These are phyloP conservation scores for Chaetomium globosum DNA, from an alignment of 2,329 filamentous ascomycete genomes.

Conservation along the genomic window DNA sequence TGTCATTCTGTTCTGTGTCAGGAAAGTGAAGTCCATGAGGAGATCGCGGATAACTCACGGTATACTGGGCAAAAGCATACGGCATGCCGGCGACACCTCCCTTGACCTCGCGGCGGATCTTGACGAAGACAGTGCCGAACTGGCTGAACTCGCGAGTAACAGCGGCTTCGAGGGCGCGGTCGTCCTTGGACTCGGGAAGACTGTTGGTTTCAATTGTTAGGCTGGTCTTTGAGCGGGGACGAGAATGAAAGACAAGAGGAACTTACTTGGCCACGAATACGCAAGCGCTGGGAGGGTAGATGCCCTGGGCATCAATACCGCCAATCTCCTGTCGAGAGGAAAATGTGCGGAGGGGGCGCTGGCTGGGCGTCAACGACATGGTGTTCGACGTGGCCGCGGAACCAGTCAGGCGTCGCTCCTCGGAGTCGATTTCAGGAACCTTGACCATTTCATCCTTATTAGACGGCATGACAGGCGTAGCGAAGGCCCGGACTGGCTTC, in stretches of 20 bases:
- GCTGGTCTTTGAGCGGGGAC: background rate
- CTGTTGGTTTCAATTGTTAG: constrained; percentile 42
- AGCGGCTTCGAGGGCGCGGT: constrained; percentile 55
- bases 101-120: constrained; percentile 62
- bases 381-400: constrained; percentile 18
- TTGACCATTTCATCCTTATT: background rate
- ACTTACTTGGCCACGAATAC: constrained; percentile 69
- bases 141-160: constrained; percentile 56
- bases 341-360: constrained; percentile 33
- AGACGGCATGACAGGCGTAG: background rate
- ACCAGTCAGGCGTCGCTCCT: constrained; percentile 18
- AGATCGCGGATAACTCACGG: constrained; percentile 47
- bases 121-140: constrained; percentile 62
- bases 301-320: constrained; percentile 53
- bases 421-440: background rate
- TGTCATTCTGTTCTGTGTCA: constrained; percentile 46
- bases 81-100: constrained; percentile 61
- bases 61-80: constrained; percentile 66
- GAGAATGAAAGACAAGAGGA: background rate
- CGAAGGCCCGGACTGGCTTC: constrained; percentile 1
- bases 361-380: constrained; percentile 17
- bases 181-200: constrained; percentile 54
- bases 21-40: background rate
- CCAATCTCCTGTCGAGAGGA: constrained; percentile 19
- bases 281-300: constrained; percentile 59